Evolutionary conservation across 306 rosid genomes (phyloP), one percentile per base, ranked within the genome.

Genomic region (Casuarina equisetifolia): DNA sequence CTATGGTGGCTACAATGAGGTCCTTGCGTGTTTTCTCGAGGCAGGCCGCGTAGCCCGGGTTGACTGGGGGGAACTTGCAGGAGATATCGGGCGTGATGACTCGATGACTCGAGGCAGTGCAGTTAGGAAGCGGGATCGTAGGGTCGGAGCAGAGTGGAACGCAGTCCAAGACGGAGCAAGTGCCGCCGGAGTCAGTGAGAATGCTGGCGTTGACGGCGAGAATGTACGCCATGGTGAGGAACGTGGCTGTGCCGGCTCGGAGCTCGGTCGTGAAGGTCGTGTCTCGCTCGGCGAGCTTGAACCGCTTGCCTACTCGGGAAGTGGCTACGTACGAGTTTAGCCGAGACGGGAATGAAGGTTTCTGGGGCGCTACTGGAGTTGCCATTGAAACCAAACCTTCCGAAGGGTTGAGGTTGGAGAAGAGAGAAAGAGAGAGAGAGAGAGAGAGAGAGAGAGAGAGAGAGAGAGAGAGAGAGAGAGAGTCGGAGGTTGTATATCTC

Each of bases 171-270:
- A 91, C 89, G 51, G 94, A 81, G 88, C 99, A 95, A 0, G 99
- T 89, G 0, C 91, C 98, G 0, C 99, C 98, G 48, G 99, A 95
- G 74, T 95, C 99, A 4, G 98, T 48, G 39, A 95, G 86, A 69
- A 95, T 92, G 69, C 96, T 88, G 45, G 99, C 98, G 92, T 95
- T 95, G 84, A 95, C 98, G 52, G 99, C 99, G 32, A 95, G 89
- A 85, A 92, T 92, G 83, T 95, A 95, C 2, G 99, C 99, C 99
- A 95, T 95, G 78, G 99, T 95, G 78, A 95, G 97, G 78, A 95
- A 95, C 0, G 99, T 95, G 84, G 99, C 86, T 58, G 98, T 95
- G 57, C 99, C 99, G 52, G 97, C 99, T 0, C 99, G 96, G 83
- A 95, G 91, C 80, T 95, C 97, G 35, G 99, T 95, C 70, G 99